Conservation (phyloP, 129 eudicot species). For the Apium graveolens region DNA sequence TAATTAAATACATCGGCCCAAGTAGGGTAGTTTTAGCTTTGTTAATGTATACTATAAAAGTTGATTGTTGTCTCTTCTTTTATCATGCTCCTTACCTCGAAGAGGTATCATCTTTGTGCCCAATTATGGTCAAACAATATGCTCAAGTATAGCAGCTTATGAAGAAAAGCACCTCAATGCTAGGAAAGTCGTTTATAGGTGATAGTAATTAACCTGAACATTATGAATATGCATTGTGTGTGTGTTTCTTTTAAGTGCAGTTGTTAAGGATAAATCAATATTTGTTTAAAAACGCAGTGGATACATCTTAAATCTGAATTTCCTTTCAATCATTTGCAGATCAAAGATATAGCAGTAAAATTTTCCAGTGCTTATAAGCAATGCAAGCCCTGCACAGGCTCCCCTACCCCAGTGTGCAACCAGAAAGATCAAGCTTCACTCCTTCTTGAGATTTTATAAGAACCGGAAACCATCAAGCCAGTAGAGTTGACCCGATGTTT, state of each 20-base stretch:
- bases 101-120: background rate
- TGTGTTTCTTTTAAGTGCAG: background rate
- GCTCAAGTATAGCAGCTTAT: background rate
- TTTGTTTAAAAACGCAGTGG: background rate
- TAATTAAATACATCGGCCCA: background rate
- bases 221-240: too few species aligned
- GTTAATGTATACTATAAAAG: background rate
- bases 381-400: too few species aligned
- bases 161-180: background rate
- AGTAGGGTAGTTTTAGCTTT: background rate
- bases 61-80: background rate
- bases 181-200: background rate
- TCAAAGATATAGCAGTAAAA: slow-evolving; percentile 48
- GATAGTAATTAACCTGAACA: background rate
- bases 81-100: background rate
- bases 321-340: slow-evolving; percentile 20
- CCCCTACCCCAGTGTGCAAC: slow-evolving; percentile 40
- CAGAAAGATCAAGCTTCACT: slow-evolving; percentile 35
- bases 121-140: background rate
- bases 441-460: slow-evolving; percentile 62
- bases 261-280: background rate
- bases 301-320: background rate
- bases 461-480: slow-evolving; percentile 23
- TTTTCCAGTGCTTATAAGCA: slow-evolving; percentile 28
- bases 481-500: slow-evolving; percentile 29